A percentile compares a stretch with the other conserved stretches of the same genome.
Conservation (phyloP, 495 filamentous ascomycete species). For the Cudoniella acicularis region DNA sequence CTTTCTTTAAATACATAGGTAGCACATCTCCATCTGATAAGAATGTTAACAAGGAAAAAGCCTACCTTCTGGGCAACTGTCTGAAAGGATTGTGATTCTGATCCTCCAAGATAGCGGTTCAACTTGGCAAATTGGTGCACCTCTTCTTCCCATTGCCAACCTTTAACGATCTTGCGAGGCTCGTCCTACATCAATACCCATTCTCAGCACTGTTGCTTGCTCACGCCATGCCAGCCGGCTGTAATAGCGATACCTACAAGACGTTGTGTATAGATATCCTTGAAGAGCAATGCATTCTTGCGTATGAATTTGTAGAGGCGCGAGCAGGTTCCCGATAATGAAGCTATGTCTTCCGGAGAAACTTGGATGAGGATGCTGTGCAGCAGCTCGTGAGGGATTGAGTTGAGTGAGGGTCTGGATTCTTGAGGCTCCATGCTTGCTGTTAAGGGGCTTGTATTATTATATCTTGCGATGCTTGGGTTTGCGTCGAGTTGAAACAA, state of each 20-base stretch:
- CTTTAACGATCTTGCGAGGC: constrained; percentile 26
- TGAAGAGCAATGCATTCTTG: constrained; percentile 48
- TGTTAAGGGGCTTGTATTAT: not conserved
- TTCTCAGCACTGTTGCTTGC: not conserved
- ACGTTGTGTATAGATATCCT: constrained; percentile 45
- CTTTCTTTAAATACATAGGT: not conserved
- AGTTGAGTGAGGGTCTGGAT: constrained; percentile 9
- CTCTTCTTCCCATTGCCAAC: constrained; percentile 45
- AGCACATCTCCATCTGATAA: too few relatives aligned
- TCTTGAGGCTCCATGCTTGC: not conserved
- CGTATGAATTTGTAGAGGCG: constrained; percentile 45
- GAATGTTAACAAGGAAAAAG: too few relatives aligned
- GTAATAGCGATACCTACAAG: constrained; percentile 34
- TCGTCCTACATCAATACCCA: constrained; percentile 34
- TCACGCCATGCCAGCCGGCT: not conserved
- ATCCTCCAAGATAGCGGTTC: constrained; percentile 36
- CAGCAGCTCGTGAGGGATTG: constrained; percentile 60
- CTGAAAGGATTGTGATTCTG: not conserved
- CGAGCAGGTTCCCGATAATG: constrained; percentile 50
- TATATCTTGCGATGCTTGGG: not conserved
- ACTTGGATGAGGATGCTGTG: constrained; percentile 57
- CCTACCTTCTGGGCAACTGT: not conserved
- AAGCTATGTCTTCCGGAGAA: constrained; percentile 49
- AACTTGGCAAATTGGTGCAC: constrained; percentile 46
- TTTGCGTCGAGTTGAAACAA: not conserved